Percentiles rank a stretch among this genome's conserved stretches.
Evolutionary conservation across 495 filamentous ascomycete species (phyloP).

Genomic region (Penicillium egyptiacum): DNA sequence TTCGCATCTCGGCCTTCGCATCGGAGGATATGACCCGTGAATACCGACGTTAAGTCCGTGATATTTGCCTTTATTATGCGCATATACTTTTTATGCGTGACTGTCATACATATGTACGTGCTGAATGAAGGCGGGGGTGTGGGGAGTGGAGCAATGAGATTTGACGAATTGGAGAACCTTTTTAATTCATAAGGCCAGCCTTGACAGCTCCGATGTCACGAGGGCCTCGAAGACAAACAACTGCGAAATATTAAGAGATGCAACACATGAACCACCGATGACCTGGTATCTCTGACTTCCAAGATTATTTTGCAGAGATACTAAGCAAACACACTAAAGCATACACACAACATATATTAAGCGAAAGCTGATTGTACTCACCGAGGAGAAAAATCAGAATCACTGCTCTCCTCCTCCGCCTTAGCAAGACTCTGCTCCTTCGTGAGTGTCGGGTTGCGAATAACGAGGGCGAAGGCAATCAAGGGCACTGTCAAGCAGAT

Average conservation of each 20-base stretch:
- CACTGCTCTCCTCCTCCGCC: slow-evolving; percentile 26
- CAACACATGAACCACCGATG: not conserved
- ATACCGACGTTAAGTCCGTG: not conserved
- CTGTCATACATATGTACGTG: not conserved
- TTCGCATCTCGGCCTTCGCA: not conserved
- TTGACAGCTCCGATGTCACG: not conserved
- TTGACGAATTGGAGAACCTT: not conserved
- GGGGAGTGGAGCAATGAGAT: not conserved
- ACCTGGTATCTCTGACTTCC: not conserved
- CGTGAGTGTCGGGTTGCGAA: slow-evolving; percentile 46
- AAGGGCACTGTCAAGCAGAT: slow-evolving; percentile 52
- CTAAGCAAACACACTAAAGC: not conserved
- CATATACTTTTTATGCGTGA: not conserved
- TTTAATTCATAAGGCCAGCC: not conserved
- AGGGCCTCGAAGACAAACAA: not conserved
- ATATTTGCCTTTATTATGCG: not conserved
- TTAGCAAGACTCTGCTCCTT: slow-evolving; percentile 48
- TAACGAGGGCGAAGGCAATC: slow-evolving; percentile 41
- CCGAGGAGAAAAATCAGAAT: not conserved
- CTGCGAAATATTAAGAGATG: not conserved
- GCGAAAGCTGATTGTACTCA: not conserved
- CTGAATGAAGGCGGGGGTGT: not conserved
- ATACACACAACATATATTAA: not conserved
- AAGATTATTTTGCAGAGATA: not conserved
- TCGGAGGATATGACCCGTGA: not conserved